Conservation (phyloP, 495 filamentous ascomycete genomes). For the Penicillium canariense region DNA sequence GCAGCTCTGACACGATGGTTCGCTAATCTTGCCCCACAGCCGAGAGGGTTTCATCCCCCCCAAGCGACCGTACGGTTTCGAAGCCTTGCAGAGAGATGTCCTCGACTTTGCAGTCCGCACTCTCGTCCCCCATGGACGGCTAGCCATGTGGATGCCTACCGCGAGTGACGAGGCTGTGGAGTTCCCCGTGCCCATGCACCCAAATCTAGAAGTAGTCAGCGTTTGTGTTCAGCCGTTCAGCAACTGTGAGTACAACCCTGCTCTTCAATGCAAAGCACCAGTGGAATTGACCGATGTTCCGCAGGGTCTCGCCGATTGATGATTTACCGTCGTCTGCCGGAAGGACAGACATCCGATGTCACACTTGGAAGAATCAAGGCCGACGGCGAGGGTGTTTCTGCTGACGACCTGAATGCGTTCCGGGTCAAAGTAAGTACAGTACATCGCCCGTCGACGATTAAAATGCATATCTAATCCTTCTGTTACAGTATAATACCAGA, state of each 20-base stretch:
- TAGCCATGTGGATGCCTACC: constrained; percentile 98
- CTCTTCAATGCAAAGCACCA: not conserved
- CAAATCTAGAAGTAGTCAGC: constrained; percentile 68
- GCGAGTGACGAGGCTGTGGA: constrained; percentile 74
- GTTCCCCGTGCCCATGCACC: constrained; percentile 74
- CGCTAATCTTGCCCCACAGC: constrained; percentile 40
- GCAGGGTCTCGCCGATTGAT: constrained; percentile 82
- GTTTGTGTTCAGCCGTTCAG: constrained; percentile 84
- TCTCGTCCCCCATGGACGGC: constrained; percentile 77
- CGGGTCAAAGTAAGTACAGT: constrained; percentile 52
- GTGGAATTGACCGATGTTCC: constrained; percentile 1
- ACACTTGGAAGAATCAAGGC: constrained; percentile 34
- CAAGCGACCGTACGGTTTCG: constrained; percentile 87
- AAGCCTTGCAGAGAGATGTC: constrained; percentile 84
- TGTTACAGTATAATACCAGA: constrained; percentile 2
- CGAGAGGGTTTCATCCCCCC: constrained; percentile 80
- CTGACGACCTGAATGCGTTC: constrained; percentile 80
- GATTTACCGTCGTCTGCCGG: constrained; percentile 73
- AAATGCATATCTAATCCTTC: not conserved
- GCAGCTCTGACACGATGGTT: not conserved
- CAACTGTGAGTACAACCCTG: constrained; percentile 59
- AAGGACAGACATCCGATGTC: constrained; percentile 52
- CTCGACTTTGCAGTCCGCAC: constrained; percentile 73
- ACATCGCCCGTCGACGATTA: not conserved
- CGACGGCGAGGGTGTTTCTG: constrained; percentile 46